Evolutionary conservation across 2,329 filamentous ascomycete genomes (phyloP).

Genomic region (Cercospora citrullina): DNA sequence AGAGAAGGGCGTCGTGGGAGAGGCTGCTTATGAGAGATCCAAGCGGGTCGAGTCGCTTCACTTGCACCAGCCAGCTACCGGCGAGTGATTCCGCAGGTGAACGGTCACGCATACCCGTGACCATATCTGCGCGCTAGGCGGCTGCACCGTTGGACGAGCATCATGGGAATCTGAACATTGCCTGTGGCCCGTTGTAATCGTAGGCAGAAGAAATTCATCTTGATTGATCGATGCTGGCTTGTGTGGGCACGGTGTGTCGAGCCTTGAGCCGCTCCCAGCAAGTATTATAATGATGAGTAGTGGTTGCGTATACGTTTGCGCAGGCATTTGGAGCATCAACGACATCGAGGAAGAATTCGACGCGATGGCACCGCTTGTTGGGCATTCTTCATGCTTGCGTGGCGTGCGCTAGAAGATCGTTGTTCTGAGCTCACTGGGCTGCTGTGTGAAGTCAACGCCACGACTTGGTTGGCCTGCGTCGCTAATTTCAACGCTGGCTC

Average conservation of each 20-base stretch:
- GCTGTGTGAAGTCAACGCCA: background rate
- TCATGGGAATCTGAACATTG: background rate
- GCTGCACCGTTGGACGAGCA: background rate
- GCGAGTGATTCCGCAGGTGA: background rate
- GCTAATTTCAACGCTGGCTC: background rate
- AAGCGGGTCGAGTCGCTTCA: background rate
- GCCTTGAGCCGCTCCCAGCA: background rate
- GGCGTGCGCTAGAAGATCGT: background rate
- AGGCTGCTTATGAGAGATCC: background rate
- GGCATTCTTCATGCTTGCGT: background rate
- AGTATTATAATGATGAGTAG: background rate
- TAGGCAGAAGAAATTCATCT: background rate
- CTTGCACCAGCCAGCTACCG: background rate
- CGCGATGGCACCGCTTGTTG: background rate
- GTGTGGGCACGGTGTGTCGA: background rate
- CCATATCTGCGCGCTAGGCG: background rate
- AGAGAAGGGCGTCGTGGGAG: background rate
- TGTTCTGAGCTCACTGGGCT: background rate
- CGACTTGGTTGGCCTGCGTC: background rate
- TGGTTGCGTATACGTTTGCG: background rate
- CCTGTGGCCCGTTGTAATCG: background rate
- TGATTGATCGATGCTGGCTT: background rate
- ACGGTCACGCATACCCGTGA: background rate
- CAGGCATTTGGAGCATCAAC: background rate
- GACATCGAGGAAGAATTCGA: background rate